These are phyloP conservation scores for Tricholoma furcatifolium DNA, from an alignment of 768 basidiomycete species.

Conservation along the genomic window DNA sequence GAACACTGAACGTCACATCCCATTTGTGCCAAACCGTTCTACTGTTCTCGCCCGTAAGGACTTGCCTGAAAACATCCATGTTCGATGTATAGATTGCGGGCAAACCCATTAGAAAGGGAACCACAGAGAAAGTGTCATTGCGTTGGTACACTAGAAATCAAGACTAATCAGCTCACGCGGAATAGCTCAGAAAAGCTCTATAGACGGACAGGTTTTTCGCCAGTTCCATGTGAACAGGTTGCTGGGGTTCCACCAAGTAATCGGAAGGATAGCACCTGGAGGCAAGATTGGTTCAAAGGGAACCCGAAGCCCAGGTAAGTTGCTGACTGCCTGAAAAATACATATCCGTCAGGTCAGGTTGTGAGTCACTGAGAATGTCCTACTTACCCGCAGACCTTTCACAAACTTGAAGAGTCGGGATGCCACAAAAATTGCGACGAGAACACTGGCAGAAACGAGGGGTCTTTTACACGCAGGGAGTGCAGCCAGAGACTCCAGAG, in stretches of 20 bases:
- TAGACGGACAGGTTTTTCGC: conserved; percentile 27
- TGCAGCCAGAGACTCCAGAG: too few species aligned
- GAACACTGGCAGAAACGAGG: too few species aligned
- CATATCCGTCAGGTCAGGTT: too few species aligned
- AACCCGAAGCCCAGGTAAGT: conserved; percentile 35
- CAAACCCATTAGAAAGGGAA: conserved; percentile 34
- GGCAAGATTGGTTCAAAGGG: conserved; percentile 35
- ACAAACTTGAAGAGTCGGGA: neutral
- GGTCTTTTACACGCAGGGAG: too few species aligned
- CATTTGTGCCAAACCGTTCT: conserved; percentile 39
- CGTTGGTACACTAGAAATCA: conserved; percentile 29
- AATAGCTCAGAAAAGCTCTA: neutral
- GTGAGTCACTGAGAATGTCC: too few species aligned
- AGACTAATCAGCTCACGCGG: neutral
- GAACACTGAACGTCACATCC: neutral
- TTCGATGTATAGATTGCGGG: conserved; percentile 41
- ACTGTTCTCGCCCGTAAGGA: conserved; percentile 31
- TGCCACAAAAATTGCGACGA: neutral
- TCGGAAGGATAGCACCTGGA: conserved; percentile 35
- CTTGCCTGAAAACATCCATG: conserved; percentile 45
- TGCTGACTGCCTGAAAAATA: conserved; percentile 26
- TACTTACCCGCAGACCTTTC: conserved; percentile 1
- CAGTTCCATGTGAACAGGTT: conserved; percentile 30
- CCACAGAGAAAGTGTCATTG: conserved; percentile 38
- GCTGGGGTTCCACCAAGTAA: conserved; percentile 42